phyloP scores from a whole-genome alignment of 495 filamentous ascomycete genomes.

The Penicillium bovifimosum region DNA sequence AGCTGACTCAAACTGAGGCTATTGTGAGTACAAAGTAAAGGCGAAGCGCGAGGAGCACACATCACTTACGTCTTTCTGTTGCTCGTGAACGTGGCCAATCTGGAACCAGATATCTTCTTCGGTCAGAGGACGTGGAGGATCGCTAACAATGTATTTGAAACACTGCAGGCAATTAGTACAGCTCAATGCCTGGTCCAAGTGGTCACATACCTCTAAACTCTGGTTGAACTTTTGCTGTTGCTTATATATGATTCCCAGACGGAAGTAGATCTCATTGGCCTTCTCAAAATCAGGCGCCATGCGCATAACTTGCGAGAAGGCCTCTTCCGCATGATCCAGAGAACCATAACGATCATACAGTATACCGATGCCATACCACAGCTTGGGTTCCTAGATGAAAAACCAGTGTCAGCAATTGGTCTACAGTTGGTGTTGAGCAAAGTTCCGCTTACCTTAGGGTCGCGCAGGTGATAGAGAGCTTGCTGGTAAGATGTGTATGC shows the following conservation, averaged over 20 bases:
- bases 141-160: constrained; percentile 95
- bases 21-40: constrained; percentile 15
- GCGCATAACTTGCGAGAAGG: constrained; percentile 97
- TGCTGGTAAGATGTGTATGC: constrained; percentile 98
- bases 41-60: neutral
- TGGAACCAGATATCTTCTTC: constrained; percentile 99
- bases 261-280: constrained; percentile 98
- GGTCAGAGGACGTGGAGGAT: constrained; percentile 86
- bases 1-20: constrained; percentile 76
- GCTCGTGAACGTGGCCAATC: constrained; percentile 97
- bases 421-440: neutral
- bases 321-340: constrained; percentile 95
- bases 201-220: constrained; percentile 71
- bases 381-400: constrained; percentile 74
- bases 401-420: neutral
- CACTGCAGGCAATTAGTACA: constrained; percentile 51
- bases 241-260: constrained; percentile 98
- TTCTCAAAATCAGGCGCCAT: constrained; percentile 99
- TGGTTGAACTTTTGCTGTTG: constrained; percentile 92
- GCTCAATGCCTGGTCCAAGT: neutral
- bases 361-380: constrained; percentile 99
- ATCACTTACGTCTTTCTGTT: constrained; percentile 89
- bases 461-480: constrained; percentile 84
- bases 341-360: constrained; percentile 96
- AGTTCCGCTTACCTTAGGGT: constrained; percentile 71